Conservation (phyloP, 305 asterid species). For the Fraxinus greggii region DNA sequence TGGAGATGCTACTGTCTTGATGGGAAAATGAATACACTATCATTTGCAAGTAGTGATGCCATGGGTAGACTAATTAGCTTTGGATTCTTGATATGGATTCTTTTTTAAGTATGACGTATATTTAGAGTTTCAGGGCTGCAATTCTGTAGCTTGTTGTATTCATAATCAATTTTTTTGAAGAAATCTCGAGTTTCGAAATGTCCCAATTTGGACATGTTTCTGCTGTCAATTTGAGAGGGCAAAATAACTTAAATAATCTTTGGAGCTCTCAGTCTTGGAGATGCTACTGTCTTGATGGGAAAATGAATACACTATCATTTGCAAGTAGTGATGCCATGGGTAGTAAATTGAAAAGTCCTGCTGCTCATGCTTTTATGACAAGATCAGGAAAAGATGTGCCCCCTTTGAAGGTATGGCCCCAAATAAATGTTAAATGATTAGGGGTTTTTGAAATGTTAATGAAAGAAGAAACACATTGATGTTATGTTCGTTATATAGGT, state of each 20-base stretch:
- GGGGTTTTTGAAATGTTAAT: not conserved
- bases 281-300: conserved; percentile 34
- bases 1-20: conserved; percentile 32
- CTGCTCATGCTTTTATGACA: conserved; percentile 31
- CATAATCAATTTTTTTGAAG: conserved; percentile 10
- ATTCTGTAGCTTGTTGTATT: conserved; percentile 19
- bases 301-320: conserved; percentile 48
- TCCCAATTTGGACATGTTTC: conserved; percentile 73
- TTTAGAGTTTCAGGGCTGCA: conserved; percentile 19
- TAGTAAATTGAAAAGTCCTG: conserved; percentile 41
- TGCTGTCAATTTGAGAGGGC: conserved; percentile 64
- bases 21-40: conserved; percentile 41
- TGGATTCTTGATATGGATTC: conserved; percentile 16
- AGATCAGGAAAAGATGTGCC: conserved; percentile 33
- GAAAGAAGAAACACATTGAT: conserved; percentile 15
- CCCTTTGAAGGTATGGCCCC: conserved; percentile 62
- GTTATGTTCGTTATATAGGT: conserved; percentile 32
- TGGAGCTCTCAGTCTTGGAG: conserved; percentile 39
- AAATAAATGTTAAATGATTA: conserved; percentile 5
- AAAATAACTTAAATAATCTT: conserved; percentile 35
- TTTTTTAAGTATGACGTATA: not conserved
- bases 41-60: conserved; percentile 54
- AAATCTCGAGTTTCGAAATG: conserved; percentile 41
- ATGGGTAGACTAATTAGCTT: too few species aligned
- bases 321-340: conserved; percentile 61